phyloP scores from a whole-genome alignment of 768 basidiomycete species.

The Sarcomyxa edulis region DNA sequence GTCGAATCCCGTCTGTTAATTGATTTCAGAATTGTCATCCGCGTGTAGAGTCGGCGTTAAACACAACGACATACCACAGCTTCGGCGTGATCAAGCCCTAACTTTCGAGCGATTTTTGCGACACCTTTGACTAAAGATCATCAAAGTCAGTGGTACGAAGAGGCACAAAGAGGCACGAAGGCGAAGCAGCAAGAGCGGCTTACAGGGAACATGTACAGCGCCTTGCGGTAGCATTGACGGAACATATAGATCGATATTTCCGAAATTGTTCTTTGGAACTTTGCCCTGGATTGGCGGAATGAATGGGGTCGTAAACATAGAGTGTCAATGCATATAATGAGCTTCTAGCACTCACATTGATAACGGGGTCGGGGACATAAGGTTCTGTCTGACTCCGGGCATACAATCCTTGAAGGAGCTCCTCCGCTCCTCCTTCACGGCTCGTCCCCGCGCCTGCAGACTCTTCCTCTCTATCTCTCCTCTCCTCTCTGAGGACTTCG shows the following conservation, averaged over 20 bases:
- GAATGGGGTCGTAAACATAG: not conserved
- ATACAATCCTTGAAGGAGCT: conserved; percentile 92
- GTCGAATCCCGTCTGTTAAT: conserved; percentile 82
- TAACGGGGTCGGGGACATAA: conserved; percentile 74
- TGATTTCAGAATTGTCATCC: conserved; percentile 5
- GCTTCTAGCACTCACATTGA: conserved; percentile 82
- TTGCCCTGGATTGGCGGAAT: conserved; percentile 54
- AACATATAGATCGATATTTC: conserved; percentile 95
- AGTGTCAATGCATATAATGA: conserved; percentile 4
- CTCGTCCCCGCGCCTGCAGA: conserved; percentile 30
- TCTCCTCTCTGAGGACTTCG: conserved; percentile 38
- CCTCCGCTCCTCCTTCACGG: conserved; percentile 40
- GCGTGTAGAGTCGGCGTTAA: not conserved
- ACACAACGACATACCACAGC: conserved; percentile 65
- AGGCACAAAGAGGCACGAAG: conserved; percentile 6
- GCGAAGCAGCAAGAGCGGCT: too few species aligned
- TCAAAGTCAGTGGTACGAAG: not conserved
- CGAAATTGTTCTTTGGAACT: conserved; percentile 93
- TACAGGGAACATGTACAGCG: conserved; percentile 86
- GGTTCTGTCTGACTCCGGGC: conserved; percentile 78
- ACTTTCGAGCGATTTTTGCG: conserved; percentile 80
- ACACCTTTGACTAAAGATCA: conserved; percentile 67
- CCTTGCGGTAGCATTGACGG: conserved; percentile 92
- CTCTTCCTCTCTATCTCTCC: conserved; percentile 31
- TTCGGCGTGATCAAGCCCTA: conserved; percentile 90